These are phyloP conservation scores for Dichotomopilus funicola DNA, from an alignment of 2,329 filamentous ascomycete species.

Conservation along the genomic window DNA sequence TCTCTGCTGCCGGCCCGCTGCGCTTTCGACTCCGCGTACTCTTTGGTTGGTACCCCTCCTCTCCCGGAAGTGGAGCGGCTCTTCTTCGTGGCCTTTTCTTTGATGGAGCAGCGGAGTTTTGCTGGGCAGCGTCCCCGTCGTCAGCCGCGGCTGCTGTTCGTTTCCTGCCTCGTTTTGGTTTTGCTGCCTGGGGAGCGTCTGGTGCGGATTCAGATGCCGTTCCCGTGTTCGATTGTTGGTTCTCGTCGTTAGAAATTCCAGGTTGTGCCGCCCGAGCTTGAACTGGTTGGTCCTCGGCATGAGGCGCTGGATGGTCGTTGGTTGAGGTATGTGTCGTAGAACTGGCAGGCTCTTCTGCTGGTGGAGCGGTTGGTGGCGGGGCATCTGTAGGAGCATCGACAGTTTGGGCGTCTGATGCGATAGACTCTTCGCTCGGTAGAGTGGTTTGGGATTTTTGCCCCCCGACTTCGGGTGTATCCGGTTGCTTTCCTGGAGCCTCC, in stretches of 20 bases:
- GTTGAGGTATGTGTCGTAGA: background rate
- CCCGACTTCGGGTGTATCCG: too few species aligned
- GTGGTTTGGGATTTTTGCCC: too few species aligned
- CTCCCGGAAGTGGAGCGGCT: conserved; percentile 17
- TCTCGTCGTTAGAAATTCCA: background rate
- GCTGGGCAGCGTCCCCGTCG: conserved; percentile 10
- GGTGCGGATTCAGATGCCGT: conserved; percentile 1
- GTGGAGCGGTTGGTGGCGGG: background rate
- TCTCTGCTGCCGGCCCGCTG: conserved; percentile 4
- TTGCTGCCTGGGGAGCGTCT: conserved; percentile 1
- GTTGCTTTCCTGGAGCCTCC: background rate
- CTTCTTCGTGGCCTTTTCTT: conserved; percentile 23
- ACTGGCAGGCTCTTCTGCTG: too few species aligned
- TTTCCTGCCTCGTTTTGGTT: conserved; percentile 12
- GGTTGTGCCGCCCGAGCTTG: background rate
- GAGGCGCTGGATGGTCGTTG: background rate
- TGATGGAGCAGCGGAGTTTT: conserved; percentile 10
- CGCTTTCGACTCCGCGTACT: conserved; percentile 17
- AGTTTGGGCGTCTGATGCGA: too few species aligned
- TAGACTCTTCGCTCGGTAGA: too few species aligned
- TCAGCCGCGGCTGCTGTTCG: conserved; percentile 15
- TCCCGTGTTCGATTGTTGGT: conserved; percentile 1
- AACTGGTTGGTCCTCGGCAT: background rate
- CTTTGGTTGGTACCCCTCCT: conserved; percentile 15
- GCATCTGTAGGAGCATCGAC: background rate